Evolutionary conservation across 306 rosid genomes (phyloP).

Genomic region (Vachellia pachyceras): DNA sequence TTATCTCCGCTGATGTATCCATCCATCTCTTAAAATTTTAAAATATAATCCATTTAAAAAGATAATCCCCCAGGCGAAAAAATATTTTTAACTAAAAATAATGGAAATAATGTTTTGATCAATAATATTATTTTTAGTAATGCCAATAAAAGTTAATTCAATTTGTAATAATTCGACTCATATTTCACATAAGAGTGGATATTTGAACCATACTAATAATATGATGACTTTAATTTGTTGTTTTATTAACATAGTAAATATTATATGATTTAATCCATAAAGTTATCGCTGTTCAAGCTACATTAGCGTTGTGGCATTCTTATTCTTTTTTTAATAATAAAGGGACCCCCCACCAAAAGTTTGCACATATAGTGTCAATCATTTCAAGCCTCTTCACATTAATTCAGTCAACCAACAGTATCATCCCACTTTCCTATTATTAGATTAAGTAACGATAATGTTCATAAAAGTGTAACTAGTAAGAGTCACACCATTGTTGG

Average conservation of each 20-base stretch:
- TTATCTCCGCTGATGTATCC: background rate
- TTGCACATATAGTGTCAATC: background rate
- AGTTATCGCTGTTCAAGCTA: background rate
- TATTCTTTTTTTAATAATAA: slow-evolving; percentile 5
- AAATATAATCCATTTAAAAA: background rate
- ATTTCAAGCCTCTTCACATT: background rate
- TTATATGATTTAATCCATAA: background rate
- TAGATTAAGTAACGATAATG: slow-evolving; percentile 27
- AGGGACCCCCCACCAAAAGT: slow-evolving; percentile 14
- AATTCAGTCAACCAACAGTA: background rate
- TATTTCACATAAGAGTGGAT: background rate
- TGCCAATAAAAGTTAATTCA: too few species aligned
- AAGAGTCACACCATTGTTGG: slow-evolving; percentile 8
- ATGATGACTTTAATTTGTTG: background rate
- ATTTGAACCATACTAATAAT: background rate
- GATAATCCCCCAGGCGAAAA: background rate
- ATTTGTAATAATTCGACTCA: background rate
- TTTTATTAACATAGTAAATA: background rate
- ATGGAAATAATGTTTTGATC: background rate
- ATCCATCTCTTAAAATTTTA: background rate
- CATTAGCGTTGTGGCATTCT: slow-evolving; percentile 1
- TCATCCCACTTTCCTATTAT: background rate
- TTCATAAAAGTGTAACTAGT: background rate
- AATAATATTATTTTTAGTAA: background rate
- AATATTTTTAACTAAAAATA: too few species aligned